These are phyloP conservation scores for Herpetomonas muscarum DNA, from an alignment of 208 protist genomes.

Conservation along the genomic window DNA sequence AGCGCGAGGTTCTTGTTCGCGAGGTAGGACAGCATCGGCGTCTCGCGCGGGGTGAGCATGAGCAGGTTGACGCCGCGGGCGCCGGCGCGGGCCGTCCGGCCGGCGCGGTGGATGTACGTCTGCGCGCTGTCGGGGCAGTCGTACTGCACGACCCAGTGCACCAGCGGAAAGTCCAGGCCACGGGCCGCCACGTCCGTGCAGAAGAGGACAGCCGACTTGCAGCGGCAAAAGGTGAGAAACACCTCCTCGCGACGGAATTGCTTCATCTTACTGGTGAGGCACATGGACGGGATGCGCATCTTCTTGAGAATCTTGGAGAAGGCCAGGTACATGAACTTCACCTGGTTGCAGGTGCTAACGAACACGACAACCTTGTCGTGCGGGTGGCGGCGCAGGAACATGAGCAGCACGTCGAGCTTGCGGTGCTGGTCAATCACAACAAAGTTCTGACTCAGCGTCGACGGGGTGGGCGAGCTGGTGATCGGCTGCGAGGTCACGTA, in stretches of 20 bases:
- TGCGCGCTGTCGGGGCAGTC: constrained; percentile 97
- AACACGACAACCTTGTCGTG: constrained; percentile 98
- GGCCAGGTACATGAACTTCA: constrained; percentile 92
- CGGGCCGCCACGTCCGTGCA: constrained; percentile 99
- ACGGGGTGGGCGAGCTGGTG: constrained; percentile 74
- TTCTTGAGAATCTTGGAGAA: constrained; percentile 90
- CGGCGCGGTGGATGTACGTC: constrained; percentile 99
- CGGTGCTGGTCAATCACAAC: constrained; percentile 85
- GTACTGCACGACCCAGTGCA: constrained; percentile 99
- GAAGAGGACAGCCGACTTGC: constrained; percentile 92
- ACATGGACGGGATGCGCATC: constrained; percentile 90
- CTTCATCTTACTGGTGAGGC: constrained; percentile 93
- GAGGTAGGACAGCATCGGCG: constrained; percentile 90
- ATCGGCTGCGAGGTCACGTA: constrained; percentile 94
- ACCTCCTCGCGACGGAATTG: constrained; percentile 91
- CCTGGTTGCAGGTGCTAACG: constrained; percentile 97
- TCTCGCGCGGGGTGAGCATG: constrained; percentile 97
- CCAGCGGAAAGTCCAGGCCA: constrained; percentile 96
- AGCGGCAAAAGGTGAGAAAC: constrained; percentile 86
- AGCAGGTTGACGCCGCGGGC: constrained; percentile 93
- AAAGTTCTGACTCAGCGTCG: constrained; percentile 93
- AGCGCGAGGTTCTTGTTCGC: constrained; percentile 78
- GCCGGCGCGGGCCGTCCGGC: constrained; percentile 93
- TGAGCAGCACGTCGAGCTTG: constrained; percentile 97
- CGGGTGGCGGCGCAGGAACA: constrained; percentile 96